Conservation (phyloP, 306 rosid species). For the Crataegus laevigata region DNA sequence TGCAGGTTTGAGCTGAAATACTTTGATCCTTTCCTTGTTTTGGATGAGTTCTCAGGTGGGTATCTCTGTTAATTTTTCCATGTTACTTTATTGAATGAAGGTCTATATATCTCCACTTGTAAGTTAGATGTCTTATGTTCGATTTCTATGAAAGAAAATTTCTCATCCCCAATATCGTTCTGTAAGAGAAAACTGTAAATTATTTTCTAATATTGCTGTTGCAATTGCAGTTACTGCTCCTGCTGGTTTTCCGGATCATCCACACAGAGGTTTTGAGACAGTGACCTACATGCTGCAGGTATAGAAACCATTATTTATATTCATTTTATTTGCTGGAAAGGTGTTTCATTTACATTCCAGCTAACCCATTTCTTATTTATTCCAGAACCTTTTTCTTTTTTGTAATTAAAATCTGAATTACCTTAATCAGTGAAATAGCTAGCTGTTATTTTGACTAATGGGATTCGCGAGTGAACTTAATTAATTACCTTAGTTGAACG, state of each 20-base stretch:
- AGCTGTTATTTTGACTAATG: neutral
- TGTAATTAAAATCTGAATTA: neutral
- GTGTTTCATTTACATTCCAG: neutral
- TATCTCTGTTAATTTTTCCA: conserved; percentile 9
- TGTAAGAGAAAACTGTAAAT: neutral
- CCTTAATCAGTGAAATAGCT: neutral
- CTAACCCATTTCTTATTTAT: neutral
- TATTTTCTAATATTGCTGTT: neutral
- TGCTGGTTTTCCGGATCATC: conserved; percentile 98
- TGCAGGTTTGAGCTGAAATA: conserved; percentile 83
- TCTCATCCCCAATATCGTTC: neutral
- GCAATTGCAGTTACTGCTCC: conserved; percentile 74
- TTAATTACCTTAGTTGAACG: neutral
- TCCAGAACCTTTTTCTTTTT: neutral
- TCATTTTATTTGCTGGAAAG: neutral
- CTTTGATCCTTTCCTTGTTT: conserved; percentile 86
- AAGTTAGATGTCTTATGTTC: neutral
- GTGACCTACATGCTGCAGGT: conserved; percentile 99
- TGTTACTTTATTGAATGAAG: neutral
- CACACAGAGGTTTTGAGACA: conserved; percentile 99
- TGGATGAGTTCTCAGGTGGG: conserved; percentile 97
- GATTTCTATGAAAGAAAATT: no score
- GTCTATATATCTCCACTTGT: no score
- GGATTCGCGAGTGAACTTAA: neutral
- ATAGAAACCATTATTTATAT: neutral